Evolutionary conservation across 768 basidiomycete genomes (phyloP).

Genomic region (Favolaschia claudopus): DNA sequence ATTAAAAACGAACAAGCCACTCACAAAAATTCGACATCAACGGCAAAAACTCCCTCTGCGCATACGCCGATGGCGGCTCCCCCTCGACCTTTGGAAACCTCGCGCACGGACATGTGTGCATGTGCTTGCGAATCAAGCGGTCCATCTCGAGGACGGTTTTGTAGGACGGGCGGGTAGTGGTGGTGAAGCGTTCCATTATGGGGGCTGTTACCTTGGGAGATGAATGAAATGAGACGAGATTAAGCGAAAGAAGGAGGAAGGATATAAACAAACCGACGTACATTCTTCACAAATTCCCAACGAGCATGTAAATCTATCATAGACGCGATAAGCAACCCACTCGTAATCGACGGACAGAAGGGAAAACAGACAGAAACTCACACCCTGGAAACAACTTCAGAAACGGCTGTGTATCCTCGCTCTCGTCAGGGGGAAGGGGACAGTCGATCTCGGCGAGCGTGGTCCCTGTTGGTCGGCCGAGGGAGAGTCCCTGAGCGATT

Average conservation of each 20-base stretch:
- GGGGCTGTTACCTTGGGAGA: slow-evolving; percentile 38
- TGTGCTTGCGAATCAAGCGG: slow-evolving; percentile 40
- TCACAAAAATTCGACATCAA: slow-evolving; percentile 38
- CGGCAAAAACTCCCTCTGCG: slow-evolving; percentile 37
- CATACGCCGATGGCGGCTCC: slow-evolving; percentile 39
- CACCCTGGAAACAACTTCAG: slow-evolving; percentile 41
- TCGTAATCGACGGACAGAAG: background rate
- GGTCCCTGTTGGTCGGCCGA: slow-evolving; percentile 44
- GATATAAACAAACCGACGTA: background rate
- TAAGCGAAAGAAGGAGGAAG: background rate
- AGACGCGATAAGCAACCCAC: no score
- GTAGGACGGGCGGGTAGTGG: slow-evolving; percentile 47
- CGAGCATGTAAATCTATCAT: background rate
- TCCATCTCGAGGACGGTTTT: slow-evolving; percentile 51
- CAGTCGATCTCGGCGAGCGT: slow-evolving; percentile 43
- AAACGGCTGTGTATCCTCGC: slow-evolving; percentile 35
- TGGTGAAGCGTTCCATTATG: slow-evolving; percentile 45
- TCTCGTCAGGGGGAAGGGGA: slow-evolving; percentile 43
- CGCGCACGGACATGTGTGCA: background rate
- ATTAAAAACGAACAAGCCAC: slow-evolving; percentile 7
- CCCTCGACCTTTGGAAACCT: slow-evolving; percentile 35
- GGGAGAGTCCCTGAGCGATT: slow-evolving; percentile 39
- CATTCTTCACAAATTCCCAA: slow-evolving; percentile 28
- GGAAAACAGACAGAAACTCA: slow-evolving; percentile 26
- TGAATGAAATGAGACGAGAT: background rate